Base-by-base conservation (phyloP, 2,329 filamentous ascomycete species). In the Blastomyces emzantsi region DNA sequence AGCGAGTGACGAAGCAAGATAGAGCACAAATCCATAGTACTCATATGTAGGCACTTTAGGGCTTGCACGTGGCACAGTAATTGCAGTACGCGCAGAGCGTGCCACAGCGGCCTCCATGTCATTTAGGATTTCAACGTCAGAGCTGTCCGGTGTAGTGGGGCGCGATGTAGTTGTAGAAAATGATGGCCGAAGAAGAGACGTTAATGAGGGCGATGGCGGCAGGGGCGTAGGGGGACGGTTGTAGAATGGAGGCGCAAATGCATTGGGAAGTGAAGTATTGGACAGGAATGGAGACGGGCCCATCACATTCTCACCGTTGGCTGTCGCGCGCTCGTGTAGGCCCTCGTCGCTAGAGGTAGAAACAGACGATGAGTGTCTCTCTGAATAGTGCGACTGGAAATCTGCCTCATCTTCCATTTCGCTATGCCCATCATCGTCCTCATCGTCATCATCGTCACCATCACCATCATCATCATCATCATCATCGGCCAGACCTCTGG, bases 11-110 rank as follows among this genome's bases (percentile, higher is more conserved):
- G 89, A 92, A 73, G 93, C 90, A 49, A 99, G 83, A 79, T 99
- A 97, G 60, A 99, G 84, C 62, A 96, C 93, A 78, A 99, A 99
- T 74, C 94, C 94, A 75, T 97, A 97, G 84, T 97, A 99, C 75
- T 99, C 94, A 79, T 99, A 97, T 0, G 94, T 99, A n/a, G 94
- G 94, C 2, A 99, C 92, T 73, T 94, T 92, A 1, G 94, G 94
- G 62, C 88, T 88, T 1, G 92, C 92, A 63, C 91, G 88, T 6
- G 92, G 90, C 22, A 96, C 85, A 1, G 84, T 87, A 66, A 81
- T 83, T 66, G 79, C 83, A 70, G 80, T 81, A 60, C 79, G 81
- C 63, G 82, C 86, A 36, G 83, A 86, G 72, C 78, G 82, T 36
- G 87, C 82, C 47, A 89, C 84, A 17, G 81, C 82, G 3, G 82